Percentiles rank a stretch among this genome's conserved stretches.
Evolutionary conservation across 2,329 filamentous ascomycete genomes (phyloP).

Genomic region (Juglanconis juglandina): DNA sequence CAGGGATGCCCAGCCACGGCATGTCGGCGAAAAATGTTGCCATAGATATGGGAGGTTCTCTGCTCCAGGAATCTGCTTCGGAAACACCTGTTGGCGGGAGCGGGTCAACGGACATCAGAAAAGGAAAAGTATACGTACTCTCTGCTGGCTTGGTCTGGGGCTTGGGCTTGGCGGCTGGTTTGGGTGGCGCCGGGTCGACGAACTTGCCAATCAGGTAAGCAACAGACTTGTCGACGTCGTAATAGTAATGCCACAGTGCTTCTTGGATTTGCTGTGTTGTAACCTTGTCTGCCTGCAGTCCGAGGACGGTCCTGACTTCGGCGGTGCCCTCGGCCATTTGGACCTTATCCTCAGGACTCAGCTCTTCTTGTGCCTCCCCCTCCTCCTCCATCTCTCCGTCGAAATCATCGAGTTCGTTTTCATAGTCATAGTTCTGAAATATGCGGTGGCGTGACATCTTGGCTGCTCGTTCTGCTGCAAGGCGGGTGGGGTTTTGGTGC

Average conservation of each 20-base stretch:
- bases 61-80: constrained; percentile 18
- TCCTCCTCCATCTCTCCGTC: constrained; percentile 43
- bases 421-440: constrained; percentile 47
- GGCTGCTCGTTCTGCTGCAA: background rate
- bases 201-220: constrained; percentile 70
- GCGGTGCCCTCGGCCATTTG: constrained; percentile 62
- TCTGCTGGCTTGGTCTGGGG: constrained; percentile 32
- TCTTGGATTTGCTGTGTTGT: constrained; percentile 73
- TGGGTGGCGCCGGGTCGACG: constrained; percentile 37
- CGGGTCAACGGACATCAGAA: constrained; percentile 1
- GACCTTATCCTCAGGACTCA: constrained; percentile 45
- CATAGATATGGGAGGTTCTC: constrained; percentile 19
- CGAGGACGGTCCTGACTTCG: constrained; percentile 65
- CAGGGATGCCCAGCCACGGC: constrained; percentile 77
- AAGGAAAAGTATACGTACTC: constrained; percentile 10
- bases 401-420: constrained; percentile 50
- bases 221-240: constrained; percentile 82
- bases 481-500: too few relatives aligned
- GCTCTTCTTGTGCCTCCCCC: constrained; percentile 42
- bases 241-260: constrained; percentile 92
- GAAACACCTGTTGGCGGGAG: constrained; percentile 16
- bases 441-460: constrained; percentile 46
- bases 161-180: constrained; percentile 37
- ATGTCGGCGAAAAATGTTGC: constrained; percentile 73
- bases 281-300: constrained; percentile 53